Base-by-base conservation (phyloP, 1,284 basidiomycete genomes). In the Somion occarium region DNA sequence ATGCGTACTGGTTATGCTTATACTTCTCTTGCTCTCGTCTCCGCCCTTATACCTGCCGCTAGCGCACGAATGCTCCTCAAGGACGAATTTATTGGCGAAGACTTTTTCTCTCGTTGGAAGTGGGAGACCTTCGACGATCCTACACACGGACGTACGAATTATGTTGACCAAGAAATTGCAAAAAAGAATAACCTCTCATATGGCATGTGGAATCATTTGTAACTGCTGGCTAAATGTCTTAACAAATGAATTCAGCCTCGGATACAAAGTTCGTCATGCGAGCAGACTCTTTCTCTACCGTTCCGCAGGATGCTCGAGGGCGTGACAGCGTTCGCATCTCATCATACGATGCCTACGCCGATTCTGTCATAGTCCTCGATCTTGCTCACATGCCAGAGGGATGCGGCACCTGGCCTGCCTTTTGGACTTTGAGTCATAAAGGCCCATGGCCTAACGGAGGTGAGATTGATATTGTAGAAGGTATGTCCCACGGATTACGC, bases 401-500 rank as follows among this genome's bases (percentile, higher is more conserved):
- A 3, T 80, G 78, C 53, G 65, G 61, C 7, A 78, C 77, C 13
- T 85, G 83, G 83, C 83, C 83, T 3, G 82, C 82, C 9, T 84
- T 76, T 58, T 85, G 83, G 83, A 81, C 80, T 39, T 57, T 78
- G 22, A 80, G 76, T 37, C 56, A 71, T 42, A 56, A 62, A 38
- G 73, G 75, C 1, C 75, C 72, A 5, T 82, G 80, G 80, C 79
- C 79, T 0, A 26, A 65, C 3, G 78, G 78, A 12, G 78, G 78
- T 3, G 71, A 73, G 53, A 68, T 73, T 27, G 79, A 81, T 58
- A 57, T 57, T 30, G 42, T 57, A 18, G 57, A 59, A 45, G 57
- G 57, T 59, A 44, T 44, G 48, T 24, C 11, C 9, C 26, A 11
- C 24, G 5, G 22, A 25, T 23, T 39, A 12, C 27, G 3, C 26